Conservation (phyloP, 768 basidiomycete species). For the Rhodotorula paludigena region DNA sequence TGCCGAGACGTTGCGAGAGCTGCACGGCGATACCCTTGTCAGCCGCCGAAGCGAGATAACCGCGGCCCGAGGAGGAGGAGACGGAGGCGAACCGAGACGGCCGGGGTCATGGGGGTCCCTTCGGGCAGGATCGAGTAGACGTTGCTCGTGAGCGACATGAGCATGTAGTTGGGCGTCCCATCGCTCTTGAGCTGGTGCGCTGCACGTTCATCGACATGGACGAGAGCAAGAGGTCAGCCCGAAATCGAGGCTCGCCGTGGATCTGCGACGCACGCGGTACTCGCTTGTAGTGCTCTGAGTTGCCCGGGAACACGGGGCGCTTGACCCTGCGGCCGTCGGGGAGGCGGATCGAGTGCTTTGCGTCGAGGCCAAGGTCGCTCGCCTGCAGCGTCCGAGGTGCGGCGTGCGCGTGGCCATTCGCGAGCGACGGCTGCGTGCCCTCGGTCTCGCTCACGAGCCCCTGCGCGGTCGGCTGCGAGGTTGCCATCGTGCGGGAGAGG, state of each 20-base stretch:
- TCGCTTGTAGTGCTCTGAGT: conserved; percentile 1
- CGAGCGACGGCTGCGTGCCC: conserved; percentile 6
- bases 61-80: neutral
- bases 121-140: conserved; percentile 84
- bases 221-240: no score
- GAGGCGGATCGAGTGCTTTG: conserved; percentile 1
- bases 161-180: conserved; percentile 77
- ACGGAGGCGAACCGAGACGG: conserved; percentile 12
- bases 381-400: neutral
- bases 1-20: conserved; percentile 79
- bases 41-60: no score
- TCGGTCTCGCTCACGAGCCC: conserved; percentile 22
- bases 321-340: conserved; percentile 5
- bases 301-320: conserved; percentile 20
- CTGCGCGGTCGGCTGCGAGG: neutral
- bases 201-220: neutral
- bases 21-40: conserved; percentile 47
- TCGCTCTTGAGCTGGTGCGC: conserved; percentile 60
- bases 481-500: neutral
- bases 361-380: neutral
- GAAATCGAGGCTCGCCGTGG: no score
- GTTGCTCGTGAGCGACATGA: conserved; percentile 79
- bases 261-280: conserved; percentile 11
- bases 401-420: neutral
- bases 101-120: conserved; percentile 33